phyloP scores from a whole-genome alignment of 2,329 filamentous ascomycete genomes.

The Knufia fluminis region DNA sequence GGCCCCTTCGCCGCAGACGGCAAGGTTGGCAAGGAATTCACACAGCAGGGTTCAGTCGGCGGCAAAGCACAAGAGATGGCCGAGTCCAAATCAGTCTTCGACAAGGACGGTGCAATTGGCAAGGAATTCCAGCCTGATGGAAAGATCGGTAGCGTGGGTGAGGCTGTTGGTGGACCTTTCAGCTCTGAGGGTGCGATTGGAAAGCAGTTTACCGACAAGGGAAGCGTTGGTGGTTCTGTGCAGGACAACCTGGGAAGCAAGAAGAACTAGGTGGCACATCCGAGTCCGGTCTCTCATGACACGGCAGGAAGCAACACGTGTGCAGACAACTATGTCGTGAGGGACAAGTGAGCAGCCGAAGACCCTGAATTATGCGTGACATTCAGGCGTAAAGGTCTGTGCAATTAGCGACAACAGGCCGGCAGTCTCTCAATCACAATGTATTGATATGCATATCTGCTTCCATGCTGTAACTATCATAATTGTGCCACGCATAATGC shows the following conservation, averaged over 20 bases:
- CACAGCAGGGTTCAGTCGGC: conserved; percentile 7
- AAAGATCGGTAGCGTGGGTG: conserved; percentile 8
- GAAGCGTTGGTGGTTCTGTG: conserved; percentile 7
- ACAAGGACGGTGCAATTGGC: conserved; percentile 15
- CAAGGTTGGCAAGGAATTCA: conserved; percentile 30
- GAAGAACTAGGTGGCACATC: neutral
- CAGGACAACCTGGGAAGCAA: conserved; percentile 7
- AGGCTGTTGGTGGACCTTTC: conserved; percentile 22
- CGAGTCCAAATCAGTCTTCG: conserved; percentile 17
- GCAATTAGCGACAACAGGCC: too few species aligned
- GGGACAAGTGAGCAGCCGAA: too few species aligned
- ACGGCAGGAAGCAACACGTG: too few species aligned
- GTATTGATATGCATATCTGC: too few species aligned
- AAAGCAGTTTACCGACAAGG: conserved; percentile 27
- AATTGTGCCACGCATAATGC: too few species aligned
- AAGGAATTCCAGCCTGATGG: conserved; percentile 15
- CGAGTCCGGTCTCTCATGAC: neutral
- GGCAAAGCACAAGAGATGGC: conserved; percentile 16
- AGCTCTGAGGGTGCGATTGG: conserved; percentile 29
- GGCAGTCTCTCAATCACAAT: too few species aligned
- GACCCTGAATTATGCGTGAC: too few species aligned
- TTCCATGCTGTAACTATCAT: too few species aligned
- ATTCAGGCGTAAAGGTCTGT: too few species aligned
- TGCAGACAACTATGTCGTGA: too few species aligned
- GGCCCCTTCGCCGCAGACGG: conserved; percentile 25